Evolutionary conservation across 2,329 filamentous ascomycete species (phyloP).

Genomic region (Elsinoe ampelina): DNA sequence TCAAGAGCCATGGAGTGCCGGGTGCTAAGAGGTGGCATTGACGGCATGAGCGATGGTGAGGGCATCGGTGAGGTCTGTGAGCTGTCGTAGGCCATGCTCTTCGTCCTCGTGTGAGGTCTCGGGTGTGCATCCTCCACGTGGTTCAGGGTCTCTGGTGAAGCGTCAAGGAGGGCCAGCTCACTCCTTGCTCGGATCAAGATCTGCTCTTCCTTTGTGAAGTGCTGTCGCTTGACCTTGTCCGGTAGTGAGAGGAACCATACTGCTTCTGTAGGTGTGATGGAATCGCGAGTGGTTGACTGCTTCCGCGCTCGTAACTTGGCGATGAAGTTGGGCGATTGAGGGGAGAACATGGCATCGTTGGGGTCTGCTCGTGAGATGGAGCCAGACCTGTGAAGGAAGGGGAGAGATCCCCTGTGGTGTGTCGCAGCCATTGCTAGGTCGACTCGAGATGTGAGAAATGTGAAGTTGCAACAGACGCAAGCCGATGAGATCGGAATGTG

Average conservation of each 20-base stretch:
- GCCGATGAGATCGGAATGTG: not conserved
- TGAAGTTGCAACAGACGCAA: constrained; percentile 1
- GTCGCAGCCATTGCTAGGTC: constrained; percentile 7
- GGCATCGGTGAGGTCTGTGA: constrained; percentile 1
- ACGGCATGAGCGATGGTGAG: constrained; percentile 2
- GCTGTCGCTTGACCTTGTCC: constrained; percentile 60
- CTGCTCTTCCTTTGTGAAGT: constrained; percentile 65
- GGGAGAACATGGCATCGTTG: constrained; percentile 12
- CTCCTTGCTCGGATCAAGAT: constrained; percentile 48
- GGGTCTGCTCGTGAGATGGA: constrained; percentile 4
- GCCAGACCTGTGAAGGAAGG: constrained; percentile 10
- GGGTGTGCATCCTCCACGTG: constrained; percentile 9
- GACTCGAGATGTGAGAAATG: not conserved
- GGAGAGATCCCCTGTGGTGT: constrained; percentile 10
- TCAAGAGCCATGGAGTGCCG: constrained; percentile 3
- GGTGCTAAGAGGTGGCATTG: not conserved
- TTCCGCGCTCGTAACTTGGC: constrained; percentile 7
- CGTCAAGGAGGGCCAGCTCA: constrained; percentile 29
- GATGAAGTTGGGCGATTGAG: constrained; percentile 12
- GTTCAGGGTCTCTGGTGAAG: constrained; percentile 4
- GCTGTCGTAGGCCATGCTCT: constrained; percentile 9
- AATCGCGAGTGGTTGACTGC: constrained; percentile 4
- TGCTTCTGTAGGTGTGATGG: constrained; percentile 37
- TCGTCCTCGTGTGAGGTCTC: constrained; percentile 5
- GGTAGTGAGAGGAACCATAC: constrained; percentile 62